Base-by-base conservation (phyloP, 768 basidiomycete species). In the Hemileccinum rubropunctum region DNA sequence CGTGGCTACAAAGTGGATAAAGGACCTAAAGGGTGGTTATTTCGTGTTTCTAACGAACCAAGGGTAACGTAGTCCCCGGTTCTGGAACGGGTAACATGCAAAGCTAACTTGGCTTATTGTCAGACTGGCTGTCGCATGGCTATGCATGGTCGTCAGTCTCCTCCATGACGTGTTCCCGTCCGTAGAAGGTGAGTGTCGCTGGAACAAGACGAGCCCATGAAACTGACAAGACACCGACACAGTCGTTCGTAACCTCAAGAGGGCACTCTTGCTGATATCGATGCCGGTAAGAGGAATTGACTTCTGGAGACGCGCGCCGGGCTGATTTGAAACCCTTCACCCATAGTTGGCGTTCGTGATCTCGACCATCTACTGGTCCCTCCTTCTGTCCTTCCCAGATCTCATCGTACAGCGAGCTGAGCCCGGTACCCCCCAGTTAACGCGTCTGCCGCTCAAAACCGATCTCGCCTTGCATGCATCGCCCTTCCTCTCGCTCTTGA, bases 11-110 rank as follows among this genome's bases (percentile, higher is more conserved):
- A 48, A 50, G 1, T 70, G 65, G 53, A 75, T 83, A 1, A 34
- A n/a, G 11, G 48, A 56, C 3, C 80, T 79, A 57, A 79, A 76
- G 54, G 85, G 86, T 2, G 88, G 88, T 1, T 80, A 82, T 56
- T 77, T 76, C 41, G 84, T 85, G 63, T 92, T 80, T 60, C 70
- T 92, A 47, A 93, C 91, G 1, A 86, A 91, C 56, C 82, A 88
- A 67, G 87, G 86, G 88, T 63, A 42, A 43, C 6, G 20, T 37
- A 2, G 10, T 18, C 15, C 28, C 27, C 11, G 0, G 10, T 32
- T n/a, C n/a, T 23, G 7, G 7, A 1, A 7, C 2, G 23, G 9
- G 15, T 13, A 14, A 23, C 34, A n/a, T n/a, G 12, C 41, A 48
- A 10, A 15, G 11, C 50, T 55, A 12, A 58, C 42, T 7, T 18